Conservation (phyloP, 805 yeast species). For the Maudiozyma serrabonitensis region DNA sequence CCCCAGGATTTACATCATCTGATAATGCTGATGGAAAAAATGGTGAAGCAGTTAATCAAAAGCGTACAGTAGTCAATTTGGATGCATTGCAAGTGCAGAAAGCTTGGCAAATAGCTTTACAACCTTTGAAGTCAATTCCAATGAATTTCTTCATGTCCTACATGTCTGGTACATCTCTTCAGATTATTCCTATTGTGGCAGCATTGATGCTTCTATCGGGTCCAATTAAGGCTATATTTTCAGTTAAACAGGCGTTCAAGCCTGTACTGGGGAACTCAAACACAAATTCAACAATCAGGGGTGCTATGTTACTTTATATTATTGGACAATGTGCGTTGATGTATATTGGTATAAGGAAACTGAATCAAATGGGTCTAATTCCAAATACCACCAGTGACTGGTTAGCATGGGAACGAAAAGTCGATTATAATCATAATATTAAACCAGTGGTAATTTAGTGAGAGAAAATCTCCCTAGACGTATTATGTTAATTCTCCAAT, state of each 20-base stretch:
- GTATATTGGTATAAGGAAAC: conserved; percentile 74
- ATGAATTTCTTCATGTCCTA: conserved; percentile 86
- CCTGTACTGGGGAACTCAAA: conserved; percentile 33
- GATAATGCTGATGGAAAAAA: neutral
- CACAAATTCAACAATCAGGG: conserved; percentile 14
- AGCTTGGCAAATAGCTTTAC: conserved; percentile 79
- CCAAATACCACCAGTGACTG: conserved; percentile 87
- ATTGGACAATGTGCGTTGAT: conserved; percentile 44
- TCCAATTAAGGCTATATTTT: conserved; percentile 63
- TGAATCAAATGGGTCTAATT: conserved; percentile 79
- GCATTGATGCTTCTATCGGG: conserved; percentile 72
- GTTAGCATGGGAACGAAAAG: conserved; percentile 69
- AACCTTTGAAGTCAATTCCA: conserved; percentile 80
- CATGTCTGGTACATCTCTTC: conserved; percentile 85
- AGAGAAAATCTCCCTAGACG: no score
- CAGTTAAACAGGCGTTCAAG: conserved; percentile 46
- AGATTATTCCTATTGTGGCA: conserved; percentile 85
- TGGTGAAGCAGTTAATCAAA: neutral
- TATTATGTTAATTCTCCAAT: no score
- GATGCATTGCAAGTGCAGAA: conserved; percentile 35
- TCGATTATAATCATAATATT: conserved; percentile 13
- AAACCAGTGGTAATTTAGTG: conserved; percentile 17
- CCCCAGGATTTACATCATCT: conserved; percentile 19
- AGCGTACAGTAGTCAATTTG: neutral
- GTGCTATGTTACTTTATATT: conserved; percentile 41